A percentile compares a stretch with the other conserved stretches of the same genome.
Conservation (phyloP, 331 rosid genomes). For the Acacia pycnantha region DNA sequence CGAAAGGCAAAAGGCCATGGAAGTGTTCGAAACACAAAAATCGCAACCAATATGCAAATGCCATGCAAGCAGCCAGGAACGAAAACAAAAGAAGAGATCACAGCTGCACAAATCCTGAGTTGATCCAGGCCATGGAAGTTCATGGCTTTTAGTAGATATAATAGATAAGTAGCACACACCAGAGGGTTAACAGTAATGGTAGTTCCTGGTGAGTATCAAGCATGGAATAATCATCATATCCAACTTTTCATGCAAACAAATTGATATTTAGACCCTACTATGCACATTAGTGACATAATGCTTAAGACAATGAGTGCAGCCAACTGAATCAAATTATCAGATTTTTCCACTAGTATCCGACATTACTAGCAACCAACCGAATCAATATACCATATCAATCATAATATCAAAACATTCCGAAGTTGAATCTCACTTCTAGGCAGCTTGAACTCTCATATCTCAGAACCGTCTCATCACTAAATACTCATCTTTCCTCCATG, state of each 20-base stretch:
- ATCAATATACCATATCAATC: background rate
- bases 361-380: background rate
- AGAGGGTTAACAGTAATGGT: background rate
- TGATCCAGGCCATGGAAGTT: too few relatives aligned
- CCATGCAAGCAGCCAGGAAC: too few relatives aligned
- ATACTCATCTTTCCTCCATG: constrained; percentile 54
- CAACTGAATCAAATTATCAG: background rate
- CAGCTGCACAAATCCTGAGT: too few relatives aligned
- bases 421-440: background rate
- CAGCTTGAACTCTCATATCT: constrained; percentile 4
- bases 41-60: too few relatives aligned
- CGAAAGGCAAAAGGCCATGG: too few relatives aligned
- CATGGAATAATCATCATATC: background rate
- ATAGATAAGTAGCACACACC: background rate
- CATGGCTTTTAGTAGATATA: too few relatives aligned
- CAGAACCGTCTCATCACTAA: constrained; percentile 23
- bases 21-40: too few relatives aligned
- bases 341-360: too few relatives aligned
- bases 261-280: background rate
- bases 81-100: too few relatives aligned
- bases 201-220: background rate
- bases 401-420: background rate
- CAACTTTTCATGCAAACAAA: background rate
- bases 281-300: background rate
- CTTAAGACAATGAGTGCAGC: background rate